A percentile compares a stretch with the other conserved stretches of the same genome.
phyloP scores from a whole-genome alignment of 169 alveolate species.

The Plasmodium coatneyi region DNA sequence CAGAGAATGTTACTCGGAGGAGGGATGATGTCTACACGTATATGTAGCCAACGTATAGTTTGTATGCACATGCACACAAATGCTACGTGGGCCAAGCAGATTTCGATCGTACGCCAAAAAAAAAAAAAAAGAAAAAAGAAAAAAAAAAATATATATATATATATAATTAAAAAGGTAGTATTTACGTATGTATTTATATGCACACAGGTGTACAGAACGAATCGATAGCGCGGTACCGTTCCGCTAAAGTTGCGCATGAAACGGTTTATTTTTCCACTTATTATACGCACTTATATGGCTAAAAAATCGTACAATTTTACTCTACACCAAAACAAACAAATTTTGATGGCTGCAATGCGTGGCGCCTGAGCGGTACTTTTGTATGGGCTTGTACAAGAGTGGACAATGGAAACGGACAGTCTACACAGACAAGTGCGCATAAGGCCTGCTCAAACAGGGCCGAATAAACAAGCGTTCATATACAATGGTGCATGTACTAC shows the following conservation, averaged over 20 bases:
- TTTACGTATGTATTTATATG: background rate
- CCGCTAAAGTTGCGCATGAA: background rate
- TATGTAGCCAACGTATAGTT: background rate
- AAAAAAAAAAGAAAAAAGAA: background rate
- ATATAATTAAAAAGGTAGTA: background rate
- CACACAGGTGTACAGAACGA: background rate
- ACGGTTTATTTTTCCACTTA: background rate
- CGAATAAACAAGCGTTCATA: background rate
- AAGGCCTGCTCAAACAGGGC: background rate
- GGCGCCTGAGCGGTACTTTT: background rate
- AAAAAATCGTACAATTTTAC: background rate
- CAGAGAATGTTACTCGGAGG: background rate
- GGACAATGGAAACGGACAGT: background rate
- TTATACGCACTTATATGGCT: background rate
- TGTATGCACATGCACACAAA: background rate
- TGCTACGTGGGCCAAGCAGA: background rate
- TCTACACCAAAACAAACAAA: conserved; percentile 2
- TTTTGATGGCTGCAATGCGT: background rate
- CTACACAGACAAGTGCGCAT: background rate
- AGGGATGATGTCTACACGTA: background rate
- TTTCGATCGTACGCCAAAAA: background rate
- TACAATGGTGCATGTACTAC: background rate
- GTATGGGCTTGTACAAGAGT: background rate
- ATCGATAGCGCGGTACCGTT: background rate
- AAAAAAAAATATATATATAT: background rate